Base-by-base conservation (phyloP, 306 rosid species). In the Cicer arietinum region DNA sequence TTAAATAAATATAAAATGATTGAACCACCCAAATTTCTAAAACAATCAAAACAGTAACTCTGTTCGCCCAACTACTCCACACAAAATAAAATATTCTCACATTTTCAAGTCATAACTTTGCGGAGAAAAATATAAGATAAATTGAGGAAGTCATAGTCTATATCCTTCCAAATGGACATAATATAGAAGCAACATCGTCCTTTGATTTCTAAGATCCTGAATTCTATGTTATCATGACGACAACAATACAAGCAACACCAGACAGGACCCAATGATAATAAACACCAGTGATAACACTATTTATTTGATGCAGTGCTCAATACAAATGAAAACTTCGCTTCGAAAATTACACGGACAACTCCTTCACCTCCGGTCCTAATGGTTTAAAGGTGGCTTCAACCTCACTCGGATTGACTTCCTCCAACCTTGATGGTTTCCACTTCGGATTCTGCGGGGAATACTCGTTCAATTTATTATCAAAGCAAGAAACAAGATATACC, bases 371-470 rank as follows among this genome's bases (percentile, higher is more conserved):
- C 20, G 90, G 71, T 61, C 81, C 87, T 82, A 90, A 74, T 7
- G 98, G 93, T 74, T 83, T 64, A 42, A 92, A 89, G 46, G 90
- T 80, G 9, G 90, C 81, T 73, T 90, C 91, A 70, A 89, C 87
- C 83, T 90, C 93, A 20, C 51, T 80, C 1, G 71, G 67, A 77
- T 86, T 84, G 69, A 95, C 87, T 73, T 90, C 98, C 78, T 89
- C 90, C 83, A 92, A 72, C 7, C 80, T 82, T 41, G 92, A 48
- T 13, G 98, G 99, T 77, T 90, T 74, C 99, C 99, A 95, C 68
- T 84, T 85, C 0, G 97, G 99, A 74, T 89, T 92, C 99, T 95
- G 96, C 87, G 12, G 37, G 10, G 40, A 73, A 75, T 57, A 17
- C 25, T 46, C 25, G 51, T 53, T 75, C 30, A 48, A 68, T 35